Percentiles rank a stretch among this genome's conserved stretches.
Conservation (phyloP, 176 grass and related monocot genomes). For the Lolium rigidum region DNA sequence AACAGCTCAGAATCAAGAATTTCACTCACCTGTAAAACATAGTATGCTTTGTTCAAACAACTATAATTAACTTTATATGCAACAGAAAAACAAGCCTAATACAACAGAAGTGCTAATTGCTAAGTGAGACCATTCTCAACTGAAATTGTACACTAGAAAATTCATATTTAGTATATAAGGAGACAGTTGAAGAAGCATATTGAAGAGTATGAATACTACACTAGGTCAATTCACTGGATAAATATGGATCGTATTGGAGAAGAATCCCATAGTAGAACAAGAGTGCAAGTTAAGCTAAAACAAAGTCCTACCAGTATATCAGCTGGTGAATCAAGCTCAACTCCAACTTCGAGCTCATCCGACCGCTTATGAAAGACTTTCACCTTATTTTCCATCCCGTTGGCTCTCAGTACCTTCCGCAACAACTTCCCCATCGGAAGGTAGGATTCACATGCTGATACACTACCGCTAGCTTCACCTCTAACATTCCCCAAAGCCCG, state of each 20-base stretch:
- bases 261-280: constrained; percentile 7
- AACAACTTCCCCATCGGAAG: constrained; percentile 93
- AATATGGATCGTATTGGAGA: neutral
- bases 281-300: neutral
- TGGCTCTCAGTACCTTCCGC: constrained; percentile 68
- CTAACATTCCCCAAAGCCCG: constrained; percentile 54
- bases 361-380: constrained; percentile 78
- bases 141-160: neutral
- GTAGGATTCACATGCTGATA: constrained; percentile 87
- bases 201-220: neutral
- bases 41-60: constrained; percentile 8
- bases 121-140: neutral
- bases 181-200: neutral
- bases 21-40: constrained; percentile 78
- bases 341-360: constrained; percentile 71
- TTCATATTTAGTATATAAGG: constrained; percentile 2
- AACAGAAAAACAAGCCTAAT: neutral
- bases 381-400: constrained; percentile 77
- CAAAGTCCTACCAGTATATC: constrained; percentile 64
- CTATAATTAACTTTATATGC: neutral
- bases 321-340: constrained; percentile 69
- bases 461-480: constrained; percentile 45
- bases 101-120: neutral
- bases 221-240: neutral
- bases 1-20: constrained; percentile 95